Conservation (phyloP, 805 yeast genomes). For the Tetrapisispora phaffii region DNA sequence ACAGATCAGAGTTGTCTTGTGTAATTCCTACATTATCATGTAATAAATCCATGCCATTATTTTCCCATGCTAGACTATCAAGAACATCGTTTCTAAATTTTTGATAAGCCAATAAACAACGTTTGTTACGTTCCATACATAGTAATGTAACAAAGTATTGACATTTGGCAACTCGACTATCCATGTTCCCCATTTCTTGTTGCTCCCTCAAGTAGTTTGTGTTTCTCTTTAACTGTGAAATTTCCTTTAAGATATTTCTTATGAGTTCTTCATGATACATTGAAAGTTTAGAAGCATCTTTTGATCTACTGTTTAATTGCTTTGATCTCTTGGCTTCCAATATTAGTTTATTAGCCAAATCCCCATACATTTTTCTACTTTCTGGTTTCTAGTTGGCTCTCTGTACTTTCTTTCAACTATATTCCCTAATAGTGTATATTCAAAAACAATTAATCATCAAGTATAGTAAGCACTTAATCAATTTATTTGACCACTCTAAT, state of each 20-base stretch:
- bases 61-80: conserved; percentile 64
- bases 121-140: conserved; percentile 77
- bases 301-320: conserved; percentile 37
- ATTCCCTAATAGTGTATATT: too few relatives aligned
- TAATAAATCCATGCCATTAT: conserved; percentile 32
- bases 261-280: conserved; percentile 64
- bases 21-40: conserved; percentile 6
- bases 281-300: conserved; percentile 33
- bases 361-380: conserved; percentile 74
- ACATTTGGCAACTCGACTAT: conserved; percentile 44
- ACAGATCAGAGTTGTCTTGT: conserved; percentile 41
- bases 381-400: too few relatives aligned
- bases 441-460: too few relatives aligned
- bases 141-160: conserved; percentile 50
- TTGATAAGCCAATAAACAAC: conserved; percentile 83
- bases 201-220: conserved; percentile 38
- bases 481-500: too few relatives aligned
- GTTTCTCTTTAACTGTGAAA: conserved; percentile 48
- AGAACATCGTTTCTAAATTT: conserved; percentile 57
- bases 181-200: conserved; percentile 16
- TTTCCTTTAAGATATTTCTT: conserved; percentile 61
- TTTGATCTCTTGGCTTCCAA: conserved; percentile 76
- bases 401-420: too few relatives aligned
- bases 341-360: conserved; percentile 70
- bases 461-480: too few relatives aligned